These are phyloP conservation scores for Platismatia glauca DNA, from an alignment of 495 filamentous ascomycete genomes.

Conservation along the genomic window DNA sequence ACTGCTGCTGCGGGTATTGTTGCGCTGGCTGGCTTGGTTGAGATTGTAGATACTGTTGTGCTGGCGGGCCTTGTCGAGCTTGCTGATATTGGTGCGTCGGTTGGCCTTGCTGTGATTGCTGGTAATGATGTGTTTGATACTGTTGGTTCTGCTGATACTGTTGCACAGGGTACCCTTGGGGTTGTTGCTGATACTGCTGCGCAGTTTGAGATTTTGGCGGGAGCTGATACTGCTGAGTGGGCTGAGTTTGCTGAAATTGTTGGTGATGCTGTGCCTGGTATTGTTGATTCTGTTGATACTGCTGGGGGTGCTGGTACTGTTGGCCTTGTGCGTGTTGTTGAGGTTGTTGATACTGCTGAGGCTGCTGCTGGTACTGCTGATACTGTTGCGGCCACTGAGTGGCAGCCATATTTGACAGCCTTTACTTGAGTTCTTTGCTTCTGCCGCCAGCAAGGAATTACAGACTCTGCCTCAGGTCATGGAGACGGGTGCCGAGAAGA, in stretches of 20 bases:
- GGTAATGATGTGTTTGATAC: slow-evolving; percentile 25
- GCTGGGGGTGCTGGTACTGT: slow-evolving; percentile 21
- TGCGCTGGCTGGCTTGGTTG: slow-evolving; percentile 12
- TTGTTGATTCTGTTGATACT: slow-evolving; percentile 17
- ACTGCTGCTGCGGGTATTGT: slow-evolving; percentile 18
- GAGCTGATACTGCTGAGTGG: slow-evolving; percentile 22
- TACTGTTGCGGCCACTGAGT: slow-evolving; percentile 15
- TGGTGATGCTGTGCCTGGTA: slow-evolving; percentile 14
- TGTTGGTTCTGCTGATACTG: slow-evolving; percentile 21
- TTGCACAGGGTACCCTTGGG: slow-evolving; percentile 15
- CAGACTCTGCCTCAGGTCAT: not conserved
- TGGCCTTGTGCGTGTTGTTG: slow-evolving; percentile 14
- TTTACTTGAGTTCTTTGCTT: not conserved
- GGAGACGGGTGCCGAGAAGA: not conserved
- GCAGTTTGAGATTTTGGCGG: too few relatives aligned
- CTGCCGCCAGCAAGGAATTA: not conserved
- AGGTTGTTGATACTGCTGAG: slow-evolving; percentile 5
- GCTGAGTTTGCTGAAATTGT: slow-evolving; percentile 11
- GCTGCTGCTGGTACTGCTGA: slow-evolving; percentile 20
- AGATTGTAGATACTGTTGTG: slow-evolving; percentile 14
- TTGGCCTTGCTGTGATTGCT: slow-evolving; percentile 34
- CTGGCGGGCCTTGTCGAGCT: slow-evolving; percentile 3
- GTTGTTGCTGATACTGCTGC: slow-evolving; percentile 13
- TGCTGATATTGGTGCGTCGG: slow-evolving; percentile 43
- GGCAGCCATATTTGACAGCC: not conserved